A percentile compares a stretch with the other conserved stretches of the same genome.
phyloP scores from a whole-genome alignment of 768 basidiomycete genomes.

The Amanita rimosa region DNA sequence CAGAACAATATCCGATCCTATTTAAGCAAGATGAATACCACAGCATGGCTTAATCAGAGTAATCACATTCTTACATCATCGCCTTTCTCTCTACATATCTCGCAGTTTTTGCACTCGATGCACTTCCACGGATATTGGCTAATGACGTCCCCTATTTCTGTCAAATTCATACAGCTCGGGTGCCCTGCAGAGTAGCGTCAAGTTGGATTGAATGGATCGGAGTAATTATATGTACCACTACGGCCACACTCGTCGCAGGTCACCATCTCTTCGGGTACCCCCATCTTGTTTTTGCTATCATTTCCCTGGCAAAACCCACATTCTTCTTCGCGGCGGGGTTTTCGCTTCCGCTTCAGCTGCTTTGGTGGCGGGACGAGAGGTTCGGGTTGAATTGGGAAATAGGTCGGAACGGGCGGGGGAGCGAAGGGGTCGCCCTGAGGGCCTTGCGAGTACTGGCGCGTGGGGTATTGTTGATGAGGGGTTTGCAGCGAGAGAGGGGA shows the following conservation, averaged over 20 bases:
- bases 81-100: conserved; percentile 74
- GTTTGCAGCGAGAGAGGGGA: conserved; percentile 16
- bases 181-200: conserved; percentile 44
- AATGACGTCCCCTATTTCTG: conserved; percentile 47
- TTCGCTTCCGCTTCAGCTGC: conserved; percentile 35
- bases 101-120: conserved; percentile 86
- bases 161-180: conserved; percentile 70
- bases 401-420: conserved; percentile 44
- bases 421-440: conserved; percentile 82
- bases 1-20: conserved; percentile 82
- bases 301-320: conserved; percentile 77
- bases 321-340: conserved; percentile 40
- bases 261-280: conserved; percentile 56
- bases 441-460: conserved; percentile 53
- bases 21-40: conserved; percentile 7
- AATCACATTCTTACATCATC: conserved; percentile 61
- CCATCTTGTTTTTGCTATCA: conserved; percentile 43
- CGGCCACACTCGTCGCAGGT: conserved; percentile 77
- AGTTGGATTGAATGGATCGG: conserved; percentile 3
- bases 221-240: conserved; percentile 44
- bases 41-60: conserved; percentile 6
- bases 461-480: conserved; percentile 21
- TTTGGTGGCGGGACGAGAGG: conserved; percentile 29
- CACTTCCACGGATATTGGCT: conserved; percentile 78
- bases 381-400: conserved; percentile 36